phyloP scores from a whole-genome alignment of 1,284 basidiomycete genomes.

The Somion occarium region DNA sequence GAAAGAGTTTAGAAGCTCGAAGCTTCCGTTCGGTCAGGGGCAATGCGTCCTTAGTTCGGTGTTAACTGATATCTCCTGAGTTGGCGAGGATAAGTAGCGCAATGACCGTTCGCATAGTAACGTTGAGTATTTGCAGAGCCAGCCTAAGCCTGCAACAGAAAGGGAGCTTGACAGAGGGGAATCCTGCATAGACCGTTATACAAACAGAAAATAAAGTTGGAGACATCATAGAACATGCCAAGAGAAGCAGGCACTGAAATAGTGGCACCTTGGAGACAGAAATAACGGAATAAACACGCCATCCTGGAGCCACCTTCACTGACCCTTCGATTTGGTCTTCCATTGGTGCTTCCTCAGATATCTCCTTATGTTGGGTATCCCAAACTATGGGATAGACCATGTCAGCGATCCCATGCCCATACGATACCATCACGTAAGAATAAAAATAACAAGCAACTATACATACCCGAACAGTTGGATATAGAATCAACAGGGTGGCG shows the following conservation, averaged over 20 bases:
- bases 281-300: background rate
- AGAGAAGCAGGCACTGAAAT: background rate
- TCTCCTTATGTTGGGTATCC: constrained; percentile 30
- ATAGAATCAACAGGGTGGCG: constrained; percentile 52
- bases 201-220: background rate
- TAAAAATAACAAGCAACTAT: background rate
- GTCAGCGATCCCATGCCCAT: background rate
- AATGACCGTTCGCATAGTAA: background rate
- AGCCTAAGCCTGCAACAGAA: background rate
- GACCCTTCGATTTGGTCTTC: constrained; percentile 23
- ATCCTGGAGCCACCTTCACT: constrained; percentile 9
- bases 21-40: too few species aligned
- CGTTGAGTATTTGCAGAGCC: background rate
- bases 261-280: background rate
- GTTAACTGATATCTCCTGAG: too few species aligned
- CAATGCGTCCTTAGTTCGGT: too few species aligned
- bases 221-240: background rate
- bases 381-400: constrained; percentile 26
- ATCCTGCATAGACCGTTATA: background rate
- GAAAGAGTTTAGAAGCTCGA: too few species aligned
- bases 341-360: constrained; percentile 28
- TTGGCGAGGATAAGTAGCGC: too few species aligned
- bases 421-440: background rate
- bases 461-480: constrained; percentile 61
- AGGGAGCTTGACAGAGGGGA: background rate